Evolutionary conservation across 78 protist genomes (phyloP).

Genomic region (Dictyostelium intermedium): DNA sequence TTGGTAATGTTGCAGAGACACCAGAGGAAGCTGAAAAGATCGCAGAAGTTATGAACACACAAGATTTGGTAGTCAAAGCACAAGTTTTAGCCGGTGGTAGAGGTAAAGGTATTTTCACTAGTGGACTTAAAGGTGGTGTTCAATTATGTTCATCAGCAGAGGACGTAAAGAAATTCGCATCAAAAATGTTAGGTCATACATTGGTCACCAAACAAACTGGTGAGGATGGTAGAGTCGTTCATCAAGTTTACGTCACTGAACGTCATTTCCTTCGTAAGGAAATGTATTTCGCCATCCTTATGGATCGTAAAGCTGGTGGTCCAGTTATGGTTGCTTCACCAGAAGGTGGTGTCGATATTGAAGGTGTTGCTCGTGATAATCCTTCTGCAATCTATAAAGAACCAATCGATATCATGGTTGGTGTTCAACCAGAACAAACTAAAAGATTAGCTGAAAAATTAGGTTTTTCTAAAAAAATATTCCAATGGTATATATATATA

Average conservation of each 20-base stretch:
- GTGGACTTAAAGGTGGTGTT: slow-evolving; percentile 96
- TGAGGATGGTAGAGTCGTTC: slow-evolving; percentile 70
- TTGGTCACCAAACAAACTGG: slow-evolving; percentile 96
- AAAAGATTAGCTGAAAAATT: slow-evolving; percentile 79
- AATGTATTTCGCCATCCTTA: slow-evolving; percentile 96
- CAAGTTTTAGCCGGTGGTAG: slow-evolving; percentile 99
- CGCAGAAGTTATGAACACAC: slow-evolving; percentile 57
- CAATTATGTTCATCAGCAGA: slow-evolving; percentile 64
- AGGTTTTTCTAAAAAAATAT: slow-evolving; percentile 75
- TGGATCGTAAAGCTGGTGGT: slow-evolving; percentile 93
- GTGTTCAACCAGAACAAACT: slow-evolving; percentile 85
- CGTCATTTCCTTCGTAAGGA: slow-evolving; percentile 83
- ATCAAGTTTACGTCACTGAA: slow-evolving; percentile 84
- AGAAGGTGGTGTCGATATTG: slow-evolving; percentile 97
- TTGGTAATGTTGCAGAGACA: slow-evolving; percentile 74
- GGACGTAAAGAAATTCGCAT: slow-evolving; percentile 71
- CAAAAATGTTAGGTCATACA: slow-evolving; percentile 94
- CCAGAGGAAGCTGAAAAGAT: slow-evolving; percentile 83
- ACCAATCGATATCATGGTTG: slow-evolving; percentile 90
- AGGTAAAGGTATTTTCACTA: slow-evolving; percentile 96
- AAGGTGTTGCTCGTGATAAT: slow-evolving; percentile 84
- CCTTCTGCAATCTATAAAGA: slow-evolving; percentile 86
- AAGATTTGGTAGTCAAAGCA: slow-evolving; percentile 92
- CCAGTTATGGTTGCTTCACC: slow-evolving; percentile 81
- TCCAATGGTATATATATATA: slow-evolving; percentile 20